These are phyloP conservation scores for Pleodorina starrii DNA, from an alignment of 139 green algal species.

Conservation along the genomic window DNA sequence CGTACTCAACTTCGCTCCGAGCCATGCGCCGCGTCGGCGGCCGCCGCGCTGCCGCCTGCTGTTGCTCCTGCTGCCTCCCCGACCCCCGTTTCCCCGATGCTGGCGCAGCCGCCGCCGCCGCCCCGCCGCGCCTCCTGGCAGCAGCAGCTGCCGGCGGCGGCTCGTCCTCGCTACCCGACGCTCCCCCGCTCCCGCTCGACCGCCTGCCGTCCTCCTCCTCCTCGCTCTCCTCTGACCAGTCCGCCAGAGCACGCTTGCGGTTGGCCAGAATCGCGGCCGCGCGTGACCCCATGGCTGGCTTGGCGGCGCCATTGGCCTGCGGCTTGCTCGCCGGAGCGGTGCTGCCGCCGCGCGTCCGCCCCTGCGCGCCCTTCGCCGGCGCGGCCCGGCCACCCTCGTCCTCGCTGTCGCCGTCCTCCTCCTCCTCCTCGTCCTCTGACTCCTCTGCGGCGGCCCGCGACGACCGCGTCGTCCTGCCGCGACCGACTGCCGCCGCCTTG, in stretches of 20 bases:
- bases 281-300: neutral
- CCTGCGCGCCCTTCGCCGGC: neutral
- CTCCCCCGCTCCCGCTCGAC: neutral
- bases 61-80: neutral
- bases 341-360: neutral
- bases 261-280: slow-evolving; percentile 22
- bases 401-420: neutral
- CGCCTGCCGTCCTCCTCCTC: slow-evolving; percentile 3
- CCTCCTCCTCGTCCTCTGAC: slow-evolving; percentile 4
- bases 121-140: neutral
- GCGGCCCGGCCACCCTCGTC: neutral
- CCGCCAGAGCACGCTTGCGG: slow-evolving; percentile 14
- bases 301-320: neutral
- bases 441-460: neutral
- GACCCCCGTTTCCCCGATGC: neutral
- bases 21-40: neutral
- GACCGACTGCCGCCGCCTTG: neutral
- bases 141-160: neutral
- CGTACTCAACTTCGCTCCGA: slow-evolving; percentile 13
- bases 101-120: neutral
- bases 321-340: neutral
- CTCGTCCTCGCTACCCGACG: neutral
- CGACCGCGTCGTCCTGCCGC: neutral
- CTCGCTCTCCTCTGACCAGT: neutral
- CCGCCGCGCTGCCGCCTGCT: neutral